A percentile compares a stretch with the other conserved stretches of the same genome.
These are phyloP conservation scores for Candida sp. DNA, from an alignment of 1,139 yeast genomes.

Conservation along the genomic window DNA sequence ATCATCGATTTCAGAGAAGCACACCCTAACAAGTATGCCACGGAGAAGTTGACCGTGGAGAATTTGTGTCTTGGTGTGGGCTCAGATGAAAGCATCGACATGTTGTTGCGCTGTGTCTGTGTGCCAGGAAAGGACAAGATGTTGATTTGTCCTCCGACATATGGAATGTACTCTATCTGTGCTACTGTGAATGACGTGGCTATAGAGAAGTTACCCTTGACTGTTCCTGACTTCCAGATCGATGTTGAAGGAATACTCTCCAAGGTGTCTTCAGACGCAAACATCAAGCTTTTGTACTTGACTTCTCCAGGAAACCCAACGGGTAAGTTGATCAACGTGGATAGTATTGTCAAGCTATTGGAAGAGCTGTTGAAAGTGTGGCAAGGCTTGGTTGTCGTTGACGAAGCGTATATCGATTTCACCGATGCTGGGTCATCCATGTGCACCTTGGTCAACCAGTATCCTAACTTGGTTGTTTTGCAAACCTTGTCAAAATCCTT, in stretches of 20 bases:
- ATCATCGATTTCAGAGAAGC: constrained; percentile 73
- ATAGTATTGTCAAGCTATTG: constrained; percentile 55
- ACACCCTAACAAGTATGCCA: constrained; percentile 33
- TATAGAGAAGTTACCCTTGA: constrained; percentile 70
- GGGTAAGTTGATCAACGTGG: constrained; percentile 61
- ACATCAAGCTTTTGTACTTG: constrained; percentile 75
- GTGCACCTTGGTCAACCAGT: constrained; percentile 80
- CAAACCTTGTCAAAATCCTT: constrained; percentile 95
- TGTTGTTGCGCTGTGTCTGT: constrained; percentile 85
- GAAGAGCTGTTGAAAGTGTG: constrained; percentile 46
- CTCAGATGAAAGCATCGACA: constrained; percentile 94
- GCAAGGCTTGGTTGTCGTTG: constrained; percentile 86
- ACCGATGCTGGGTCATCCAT: constrained; percentile 52
- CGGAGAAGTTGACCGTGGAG: constrained; percentile 49
- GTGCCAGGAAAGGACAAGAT: constrained; percentile 83
- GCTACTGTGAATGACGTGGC: constrained; percentile 89
- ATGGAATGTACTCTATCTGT: constrained; percentile 95
- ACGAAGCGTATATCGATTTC: constrained; percentile 96
- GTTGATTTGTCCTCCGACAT: constrained; percentile 92
- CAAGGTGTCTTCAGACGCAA: constrained; percentile 57
- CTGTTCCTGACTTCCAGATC: constrained; percentile 65
- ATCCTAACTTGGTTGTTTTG: constrained; percentile 84
- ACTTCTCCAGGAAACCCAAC: constrained; percentile 99
- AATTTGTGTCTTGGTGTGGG: constrained; percentile 96
- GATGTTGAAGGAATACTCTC: constrained; percentile 59